A percentile compares a stretch with the other conserved stretches of the same genome.
Evolutionary conservation across 2,329 filamentous ascomycete species (phyloP).

Genomic region (Hypocrella siamensis): DNA sequence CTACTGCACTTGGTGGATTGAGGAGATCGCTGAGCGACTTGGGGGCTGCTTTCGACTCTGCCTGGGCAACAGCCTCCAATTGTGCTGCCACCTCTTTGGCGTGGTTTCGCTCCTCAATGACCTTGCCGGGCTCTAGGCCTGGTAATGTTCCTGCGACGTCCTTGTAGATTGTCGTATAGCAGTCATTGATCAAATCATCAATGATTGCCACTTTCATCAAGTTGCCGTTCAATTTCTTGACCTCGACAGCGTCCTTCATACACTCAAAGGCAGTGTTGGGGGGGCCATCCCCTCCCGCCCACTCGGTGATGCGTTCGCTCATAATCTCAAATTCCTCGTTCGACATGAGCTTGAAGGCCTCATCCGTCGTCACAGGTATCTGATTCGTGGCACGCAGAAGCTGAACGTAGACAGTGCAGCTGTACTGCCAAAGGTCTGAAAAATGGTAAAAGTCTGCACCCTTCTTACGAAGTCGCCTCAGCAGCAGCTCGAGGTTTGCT

Average conservation of each 20-base stretch:
- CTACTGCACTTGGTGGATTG: constrained; percentile 24
- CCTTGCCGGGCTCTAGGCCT: constrained; percentile 27
- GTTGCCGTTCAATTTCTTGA: constrained; percentile 64
- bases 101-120: constrained; percentile 28
- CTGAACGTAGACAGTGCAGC: constrained; percentile 36
- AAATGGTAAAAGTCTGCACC: constrained; percentile 59
- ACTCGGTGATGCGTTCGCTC: constrained; percentile 36
- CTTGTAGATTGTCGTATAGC: constrained; percentile 64
- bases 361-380: constrained; percentile 30
- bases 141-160: constrained; percentile 47
- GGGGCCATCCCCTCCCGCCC: constrained; percentile 26
- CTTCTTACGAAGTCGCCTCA: constrained; percentile 68
- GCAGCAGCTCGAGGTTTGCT: constrained; percentile 57
- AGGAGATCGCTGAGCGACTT: constrained; percentile 26
- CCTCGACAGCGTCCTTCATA: constrained; percentile 40
- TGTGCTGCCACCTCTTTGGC: constrained; percentile 24
- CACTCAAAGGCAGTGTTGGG: constrained; percentile 31
- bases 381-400: constrained; percentile 34
- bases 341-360: constrained; percentile 36
- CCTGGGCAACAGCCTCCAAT: constrained; percentile 14
- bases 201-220: constrained; percentile 76
- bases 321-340: constrained; percentile 43
- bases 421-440: constrained; percentile 41
- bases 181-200: constrained; percentile 86
- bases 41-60: constrained; percentile 11